These are phyloP conservation scores for Eremothecium gossypii DNA, from an alignment of 1,139 yeast genomes.

Conservation along the genomic window DNA sequence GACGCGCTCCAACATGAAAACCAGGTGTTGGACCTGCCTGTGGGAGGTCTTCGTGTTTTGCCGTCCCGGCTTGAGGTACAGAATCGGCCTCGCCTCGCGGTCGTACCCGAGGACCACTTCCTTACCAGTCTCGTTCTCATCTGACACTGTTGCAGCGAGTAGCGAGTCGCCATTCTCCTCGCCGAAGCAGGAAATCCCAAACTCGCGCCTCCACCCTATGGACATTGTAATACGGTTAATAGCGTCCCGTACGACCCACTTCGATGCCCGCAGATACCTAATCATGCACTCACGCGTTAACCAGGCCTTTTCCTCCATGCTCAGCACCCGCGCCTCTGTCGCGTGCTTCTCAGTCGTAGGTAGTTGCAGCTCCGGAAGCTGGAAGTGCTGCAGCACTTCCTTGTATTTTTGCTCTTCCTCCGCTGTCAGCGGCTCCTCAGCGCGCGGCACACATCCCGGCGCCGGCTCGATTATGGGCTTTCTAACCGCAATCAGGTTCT, in stretches of 20 bases:
- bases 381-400: conserved; percentile 51
- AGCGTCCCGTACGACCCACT: conserved; percentile 70
- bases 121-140: conserved; percentile 81
- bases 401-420: conserved; percentile 53
- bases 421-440: conserved; percentile 37
- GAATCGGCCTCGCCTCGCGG: conserved; percentile 78
- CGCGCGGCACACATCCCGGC: conserved; percentile 41
- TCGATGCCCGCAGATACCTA: conserved; percentile 82
- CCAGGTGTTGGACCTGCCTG: conserved; percentile 86
- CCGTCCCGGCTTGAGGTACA: conserved; percentile 82
- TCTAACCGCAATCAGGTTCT: conserved; percentile 22
- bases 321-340: conserved; percentile 32
- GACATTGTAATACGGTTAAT: conserved; percentile 67
- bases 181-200: conserved; percentile 57
- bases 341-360: conserved; percentile 34
- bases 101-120: conserved; percentile 85
- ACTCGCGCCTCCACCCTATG: conserved; percentile 83
- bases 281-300: conserved; percentile 79
- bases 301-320: conserved; percentile 74
- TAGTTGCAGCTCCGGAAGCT: conserved; percentile 35
- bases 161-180: conserved; percentile 40
- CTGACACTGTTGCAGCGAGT: conserved; percentile 52
- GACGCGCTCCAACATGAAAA: conserved; percentile 80
- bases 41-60: conserved; percentile 85
- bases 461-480: conserved; percentile 50